Evolutionary conservation across 441 rosid species (phyloP).

Genomic region (Corymbia citriodora): DNA sequence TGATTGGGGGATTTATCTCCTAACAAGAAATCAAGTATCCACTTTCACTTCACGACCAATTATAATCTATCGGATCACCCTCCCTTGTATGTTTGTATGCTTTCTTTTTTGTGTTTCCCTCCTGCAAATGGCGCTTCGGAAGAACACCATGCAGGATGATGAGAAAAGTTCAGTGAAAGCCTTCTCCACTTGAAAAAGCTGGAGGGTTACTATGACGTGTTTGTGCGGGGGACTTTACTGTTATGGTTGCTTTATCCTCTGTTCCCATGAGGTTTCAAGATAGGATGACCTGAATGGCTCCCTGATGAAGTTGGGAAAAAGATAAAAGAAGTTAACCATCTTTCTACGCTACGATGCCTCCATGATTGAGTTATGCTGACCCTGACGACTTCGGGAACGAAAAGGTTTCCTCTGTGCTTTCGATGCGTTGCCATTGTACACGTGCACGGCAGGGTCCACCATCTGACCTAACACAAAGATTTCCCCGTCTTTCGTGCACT

Average conservation of each 20-base stretch:
- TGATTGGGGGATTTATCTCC: not conserved
- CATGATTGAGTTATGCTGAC: conserved; percentile 58
- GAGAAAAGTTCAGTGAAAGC: too few relatives aligned
- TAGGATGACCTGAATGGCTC: conserved; percentile 11
- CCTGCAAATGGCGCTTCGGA: not conserved
- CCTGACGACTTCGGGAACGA: conserved; percentile 27
- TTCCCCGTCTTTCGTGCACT: not conserved
- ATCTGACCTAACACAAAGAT: conserved; percentile 21
- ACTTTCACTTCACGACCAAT: not conserved
- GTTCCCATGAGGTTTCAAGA: not conserved
- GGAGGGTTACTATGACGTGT: not conserved
- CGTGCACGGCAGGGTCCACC: conserved; percentile 48
- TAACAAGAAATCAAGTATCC: not conserved
- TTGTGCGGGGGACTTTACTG: not conserved
- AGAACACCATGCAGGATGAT: not conserved
- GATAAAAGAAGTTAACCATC: not conserved
- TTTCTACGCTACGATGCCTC: conserved; percentile 21
- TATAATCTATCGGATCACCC: not conserved
- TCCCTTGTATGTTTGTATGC: not conserved
- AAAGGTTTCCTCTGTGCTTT: conserved; percentile 10
- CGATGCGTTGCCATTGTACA: conserved; percentile 32
- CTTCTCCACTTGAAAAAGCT: not conserved
- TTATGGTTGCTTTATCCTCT: not conserved
- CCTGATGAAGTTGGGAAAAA: conserved; percentile 22
- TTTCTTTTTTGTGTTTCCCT: not conserved